Base-by-base conservation (phyloP, 116 monocot species). In the Iris pallida region DNA sequence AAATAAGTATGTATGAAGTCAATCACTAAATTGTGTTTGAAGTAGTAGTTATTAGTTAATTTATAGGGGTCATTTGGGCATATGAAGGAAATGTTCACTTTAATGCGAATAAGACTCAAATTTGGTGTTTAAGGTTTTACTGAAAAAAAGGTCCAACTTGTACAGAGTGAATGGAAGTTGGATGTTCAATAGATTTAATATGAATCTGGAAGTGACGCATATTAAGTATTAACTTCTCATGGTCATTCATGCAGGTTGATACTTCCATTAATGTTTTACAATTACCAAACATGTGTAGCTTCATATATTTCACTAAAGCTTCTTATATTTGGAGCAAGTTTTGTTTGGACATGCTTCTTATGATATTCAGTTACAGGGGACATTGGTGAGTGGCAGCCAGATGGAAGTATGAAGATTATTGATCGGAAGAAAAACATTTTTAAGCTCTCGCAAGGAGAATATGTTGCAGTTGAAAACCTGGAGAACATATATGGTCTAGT, bases 381-480 rank as follows among this genome's bases (percentile, higher is more conserved):
- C 57, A 71, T 91, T 74, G 95, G 95, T 72, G 88, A 95, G 57
- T 95, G 91, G 95, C 95, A 86, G 61, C 63, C 84, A 40, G 65
- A 88, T 76, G 95, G 95, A 76, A 86, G 88, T 68, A 66, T 95
- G 86, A 95, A 88, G 78, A 91, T 95, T 42, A 95, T 95, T 45
- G 95, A 95, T 64, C 66, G 95, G 44, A 95, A 84, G 71, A 95
- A 95, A 77, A 95, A 95, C 47, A 95, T 95, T 63, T 91, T 95
- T 78, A 95, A 95, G 77, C 95, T 95, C 68, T 95, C 95, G 55
- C 95, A 95, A 72, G 91, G 95, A 75, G 95, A 95, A 75, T 95
- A 95, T 76, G 91, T 95, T 58, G 91, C 95, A n/a, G 91, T 95
- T 61, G 95, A 95, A 61, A 91, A 88, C 72, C 76, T 95, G 61